Evolutionary conservation across 208 protist species (phyloP).

Genomic region (Porcisia deanei): DNA sequence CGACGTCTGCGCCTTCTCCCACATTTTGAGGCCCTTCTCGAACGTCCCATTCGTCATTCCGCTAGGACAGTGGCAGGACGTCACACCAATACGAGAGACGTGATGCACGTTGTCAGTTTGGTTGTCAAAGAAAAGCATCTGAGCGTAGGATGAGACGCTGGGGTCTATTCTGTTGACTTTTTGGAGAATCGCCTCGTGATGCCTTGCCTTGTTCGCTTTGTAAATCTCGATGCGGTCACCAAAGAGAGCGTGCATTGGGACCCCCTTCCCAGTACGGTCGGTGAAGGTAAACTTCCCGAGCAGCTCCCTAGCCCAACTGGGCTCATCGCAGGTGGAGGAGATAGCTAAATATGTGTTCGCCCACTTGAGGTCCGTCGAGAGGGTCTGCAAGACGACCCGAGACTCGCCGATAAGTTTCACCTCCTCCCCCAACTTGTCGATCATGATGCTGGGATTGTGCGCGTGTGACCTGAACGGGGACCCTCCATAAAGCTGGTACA

Average conservation of each 20-base stretch:
- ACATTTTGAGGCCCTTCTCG: slow-evolving; percentile 66
- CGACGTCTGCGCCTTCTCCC: slow-evolving; percentile 32
- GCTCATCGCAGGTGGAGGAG: slow-evolving; percentile 88
- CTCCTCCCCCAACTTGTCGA: slow-evolving; percentile 53
- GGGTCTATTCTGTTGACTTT: slow-evolving; percentile 46
- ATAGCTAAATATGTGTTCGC: slow-evolving; percentile 65
- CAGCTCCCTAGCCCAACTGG: slow-evolving; percentile 79
- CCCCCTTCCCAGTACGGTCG: slow-evolving; percentile 24
- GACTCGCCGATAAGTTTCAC: slow-evolving; percentile 84
- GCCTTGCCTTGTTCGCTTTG: slow-evolving; percentile 66
- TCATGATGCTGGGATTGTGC: slow-evolving; percentile 45
- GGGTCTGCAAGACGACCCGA: slow-evolving; percentile 58
- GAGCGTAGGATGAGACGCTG: slow-evolving; percentile 55
- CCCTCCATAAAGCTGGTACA: slow-evolving; percentile 88
- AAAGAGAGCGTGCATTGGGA: slow-evolving; percentile 74
- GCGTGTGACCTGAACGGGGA: slow-evolving; percentile 64
- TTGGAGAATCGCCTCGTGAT: slow-evolving; percentile 58
- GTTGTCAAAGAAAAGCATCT: slow-evolving; percentile 94
- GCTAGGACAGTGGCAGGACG: slow-evolving; percentile 72
- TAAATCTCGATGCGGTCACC: slow-evolving; percentile 78
- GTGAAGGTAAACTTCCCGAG: slow-evolving; percentile 67
- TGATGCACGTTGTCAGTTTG: slow-evolving; percentile 78
- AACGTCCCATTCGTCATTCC: slow-evolving; percentile 78
- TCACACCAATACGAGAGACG: slow-evolving; percentile 76
- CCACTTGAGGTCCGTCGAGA: slow-evolving; percentile 55